Evolutionary conservation across 2,329 filamentous ascomycete species (phyloP).

Genomic region (Paracoccidioides lutzii): DNA sequence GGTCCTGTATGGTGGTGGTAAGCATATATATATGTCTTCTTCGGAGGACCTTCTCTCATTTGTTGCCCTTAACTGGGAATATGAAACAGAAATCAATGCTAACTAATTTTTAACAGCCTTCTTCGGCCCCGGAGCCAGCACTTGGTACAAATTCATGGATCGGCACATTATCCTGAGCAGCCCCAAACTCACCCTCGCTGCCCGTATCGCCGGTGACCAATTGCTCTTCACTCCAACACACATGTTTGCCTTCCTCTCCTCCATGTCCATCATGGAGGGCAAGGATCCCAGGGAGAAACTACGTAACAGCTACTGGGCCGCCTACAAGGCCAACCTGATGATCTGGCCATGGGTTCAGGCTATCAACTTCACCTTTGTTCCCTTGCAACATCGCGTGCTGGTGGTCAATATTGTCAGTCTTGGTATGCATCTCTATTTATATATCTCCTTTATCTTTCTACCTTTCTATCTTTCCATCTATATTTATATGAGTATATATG

Average conservation of each 20-base stretch:
- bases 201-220: slow-evolving; percentile 72
- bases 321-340: slow-evolving; percentile 72
- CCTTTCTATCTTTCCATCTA: not conserved
- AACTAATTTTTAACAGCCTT: slow-evolving; percentile 40
- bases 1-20: slow-evolving; percentile 39
- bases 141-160: slow-evolving; percentile 73
- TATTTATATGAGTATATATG: not conserved
- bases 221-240: slow-evolving; percentile 71
- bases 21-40: slow-evolving; percentile 6
- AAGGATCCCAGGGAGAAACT: slow-evolving; percentile 54
- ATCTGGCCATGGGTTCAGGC: slow-evolving; percentile 78
- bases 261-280: slow-evolving; percentile 75
- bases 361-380: slow-evolving; percentile 77
- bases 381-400: slow-evolving; percentile 67
- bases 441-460: too few species aligned
- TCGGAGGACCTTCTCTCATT: not conserved
- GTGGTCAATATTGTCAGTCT: slow-evolving; percentile 73
- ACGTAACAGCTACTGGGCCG: slow-evolving; percentile 53
- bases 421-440: slow-evolving; percentile 34
- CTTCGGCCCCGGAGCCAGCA: slow-evolving; percentile 78
- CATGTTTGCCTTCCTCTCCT: slow-evolving; percentile 66
- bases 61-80: not conserved
- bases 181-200: slow-evolving; percentile 55
- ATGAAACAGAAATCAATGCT: not conserved
- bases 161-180: slow-evolving; percentile 53